Evolutionary conservation across 1,284 basidiomycete genomes (phyloP).

Genomic region (Ceratobasidium sp.): DNA sequence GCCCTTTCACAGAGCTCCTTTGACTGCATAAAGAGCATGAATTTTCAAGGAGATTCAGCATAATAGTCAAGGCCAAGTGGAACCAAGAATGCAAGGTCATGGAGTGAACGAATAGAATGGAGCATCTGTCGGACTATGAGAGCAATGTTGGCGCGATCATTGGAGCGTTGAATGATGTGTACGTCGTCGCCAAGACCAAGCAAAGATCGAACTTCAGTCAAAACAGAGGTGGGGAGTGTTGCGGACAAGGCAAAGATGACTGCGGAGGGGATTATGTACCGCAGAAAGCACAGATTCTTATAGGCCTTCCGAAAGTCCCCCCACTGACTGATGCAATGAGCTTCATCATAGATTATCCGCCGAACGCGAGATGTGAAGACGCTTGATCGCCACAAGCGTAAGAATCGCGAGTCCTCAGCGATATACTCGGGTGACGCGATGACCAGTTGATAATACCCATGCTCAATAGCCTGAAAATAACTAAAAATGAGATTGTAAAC

Average conservation of each 20-base stretch:
- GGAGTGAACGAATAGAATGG: not conserved
- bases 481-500: not conserved
- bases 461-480: slow-evolving; percentile 1
- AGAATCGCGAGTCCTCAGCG: slow-evolving; percentile 14
- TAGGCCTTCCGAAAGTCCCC: slow-evolving; percentile 18
- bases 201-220: not conserved
- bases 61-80: not conserved
- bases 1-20: slow-evolving; percentile 1
- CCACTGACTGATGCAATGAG: slow-evolving; percentile 20
- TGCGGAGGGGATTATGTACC: not conserved
- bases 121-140: slow-evolving; percentile 21
- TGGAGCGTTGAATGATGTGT: slow-evolving; percentile 25
- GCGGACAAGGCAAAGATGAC: slow-evolving; percentile 19
- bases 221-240: slow-evolving; percentile 6
- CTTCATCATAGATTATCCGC: slow-evolving; percentile 18
- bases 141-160: slow-evolving; percentile 34
- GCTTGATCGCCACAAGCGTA: slow-evolving; percentile 4
- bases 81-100: slow-evolving; percentile 18
- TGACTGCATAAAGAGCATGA: slow-evolving; percentile 20
- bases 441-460: not conserved
- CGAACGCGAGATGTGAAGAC: not conserved
- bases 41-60: not conserved
- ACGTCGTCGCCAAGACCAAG: not conserved
- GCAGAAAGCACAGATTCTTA: not conserved
- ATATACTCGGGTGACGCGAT: slow-evolving; percentile 29